Percentiles rank a stretch among this genome's conserved stretches.
These are phyloP conservation scores for Hansenula sp. DNA, from an alignment of 1,139 yeast genomes.

Conservation along the genomic window DNA sequence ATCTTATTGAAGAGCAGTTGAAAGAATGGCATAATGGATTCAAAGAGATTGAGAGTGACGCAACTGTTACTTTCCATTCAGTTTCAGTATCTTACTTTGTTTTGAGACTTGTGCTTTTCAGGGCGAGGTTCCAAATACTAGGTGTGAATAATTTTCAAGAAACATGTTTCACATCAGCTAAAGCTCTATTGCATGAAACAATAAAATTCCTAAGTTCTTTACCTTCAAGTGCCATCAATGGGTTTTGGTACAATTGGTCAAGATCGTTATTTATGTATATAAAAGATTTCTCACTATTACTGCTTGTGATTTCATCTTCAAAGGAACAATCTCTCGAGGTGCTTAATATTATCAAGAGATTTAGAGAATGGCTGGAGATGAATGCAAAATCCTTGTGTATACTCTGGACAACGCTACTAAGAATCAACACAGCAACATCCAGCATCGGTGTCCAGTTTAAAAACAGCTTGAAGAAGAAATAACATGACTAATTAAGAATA, in stretches of 20 bases:
- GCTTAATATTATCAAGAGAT: not conserved
- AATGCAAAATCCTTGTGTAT: not conserved
- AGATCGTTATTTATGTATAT: not conserved
- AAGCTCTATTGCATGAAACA: not conserved
- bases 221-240: not conserved
- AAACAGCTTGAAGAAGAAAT: not conserved
- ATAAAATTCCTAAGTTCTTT: not conserved
- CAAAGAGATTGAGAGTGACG: not conserved
- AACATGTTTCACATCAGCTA: not conserved
- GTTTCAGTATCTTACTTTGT: not conserved
- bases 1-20: not conserved
- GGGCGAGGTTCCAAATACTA: not conserved
- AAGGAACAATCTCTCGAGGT: not conserved
- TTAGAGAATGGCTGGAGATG: not conserved
- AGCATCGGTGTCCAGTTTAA: not conserved
- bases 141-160: not conserved
- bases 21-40: not conserved
- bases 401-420: not conserved
- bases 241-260: conserved; percentile 2
- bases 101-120: not conserved
- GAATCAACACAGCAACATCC: not conserved
- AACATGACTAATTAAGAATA: no score
- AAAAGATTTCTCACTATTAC: not conserved
- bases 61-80: not conserved
- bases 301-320: not conserved